Base-by-base conservation (phyloP, 371 early-diverging fungal species). In the Chytridiales sp. region DNA sequence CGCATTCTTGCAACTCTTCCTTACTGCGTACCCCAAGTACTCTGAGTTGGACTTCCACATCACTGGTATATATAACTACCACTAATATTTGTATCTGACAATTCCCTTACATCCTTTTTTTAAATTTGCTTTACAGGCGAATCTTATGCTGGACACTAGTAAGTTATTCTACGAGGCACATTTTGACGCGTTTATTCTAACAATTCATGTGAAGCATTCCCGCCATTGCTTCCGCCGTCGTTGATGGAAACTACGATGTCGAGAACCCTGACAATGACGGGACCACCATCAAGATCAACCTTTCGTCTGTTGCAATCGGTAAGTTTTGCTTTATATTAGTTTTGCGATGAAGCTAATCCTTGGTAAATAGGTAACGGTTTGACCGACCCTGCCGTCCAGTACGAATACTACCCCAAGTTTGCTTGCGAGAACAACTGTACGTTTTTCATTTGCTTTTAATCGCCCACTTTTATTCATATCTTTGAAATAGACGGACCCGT, bases 351-450 rank as follows among this genome's bases (percentile, higher is more conserved):
- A 56, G 84, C n/a, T 82, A 82, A 52, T 83, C 80, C 57, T 82
- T 83, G 43, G 72, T 92, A 50, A 9, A 72, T 91, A 43, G 94
- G 95, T 40, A 94, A 95, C 61, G 94, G 94, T 13, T 68, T 93
- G 56, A 89, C 88, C 1, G 93, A 95, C 66, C 90, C 93, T 36
- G 75, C 90, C 47, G 74, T 82, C 8, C 95, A 95, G 78, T 95
- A 93, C 79, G 81, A 88, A 68, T 93, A 87, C 71, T 95, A 92
- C 72, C 78, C 88, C 15, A 74, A 87, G 59, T 92, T 92, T 88
- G 89, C 87, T 1, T 90, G 91, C 69, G 83, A 88, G 39, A 85
- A 84, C 60, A 57, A 65, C 34, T 91, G 59, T 64, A 34, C 30
- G 46, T 13, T 15, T 24, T 30, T n/a, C 29, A 15, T 11, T 41